Base-by-base conservation (phyloP, 1,284 basidiomycete genomes). In the Irpex lacteus region DNA sequence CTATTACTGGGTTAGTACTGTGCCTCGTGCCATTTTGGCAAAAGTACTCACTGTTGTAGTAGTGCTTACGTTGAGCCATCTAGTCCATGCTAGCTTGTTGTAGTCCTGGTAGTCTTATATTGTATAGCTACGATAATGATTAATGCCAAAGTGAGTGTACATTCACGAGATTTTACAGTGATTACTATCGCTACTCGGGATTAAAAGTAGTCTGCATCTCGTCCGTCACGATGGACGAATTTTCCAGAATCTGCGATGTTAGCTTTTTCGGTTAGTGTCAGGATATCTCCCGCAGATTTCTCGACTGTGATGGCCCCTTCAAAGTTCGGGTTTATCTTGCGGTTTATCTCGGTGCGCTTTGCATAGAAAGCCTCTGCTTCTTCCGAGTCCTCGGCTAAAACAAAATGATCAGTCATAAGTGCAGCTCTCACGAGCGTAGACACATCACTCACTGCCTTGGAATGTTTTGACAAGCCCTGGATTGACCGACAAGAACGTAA, bases 381-480 rank as follows among this genome's bases (percentile, higher is more conserved):
- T 15, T 44, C n/a, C n/a, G n/a, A n/a, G n/a, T n/a, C 40, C 15
- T 44, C 15, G 4, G 40, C 40, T 44, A 44, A 44, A 44, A 44
- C 40, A 44, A 44, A 11, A 44, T 44, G 15, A 44, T 44, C 40
- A 44, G 40, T 15, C 8, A 44, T 26, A 26, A 26, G 26, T 26
- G 15, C 15, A 5, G 40, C 40, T 11, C 40, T 9, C 4, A 5
- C 15, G 40, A 44, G 40, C 40, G 11, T 11, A 15, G 40, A 44
- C 40, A 15, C 8, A 44, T 44, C 40, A 44, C 40, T 44, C 15
- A 44, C 40, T 44, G 8, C 40, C 40, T 15, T 11, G 15, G 11
- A 44, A 11, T 0, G 74, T 76, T 60, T 77, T 67, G 9, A 80
- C 79, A 7, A 76, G 36, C 6, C 78, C 79, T 1, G 79, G 78